Conservation (phyloP, 495 filamentous ascomycete genomes). For the Friedmanniomyces endolithicus region DNA sequence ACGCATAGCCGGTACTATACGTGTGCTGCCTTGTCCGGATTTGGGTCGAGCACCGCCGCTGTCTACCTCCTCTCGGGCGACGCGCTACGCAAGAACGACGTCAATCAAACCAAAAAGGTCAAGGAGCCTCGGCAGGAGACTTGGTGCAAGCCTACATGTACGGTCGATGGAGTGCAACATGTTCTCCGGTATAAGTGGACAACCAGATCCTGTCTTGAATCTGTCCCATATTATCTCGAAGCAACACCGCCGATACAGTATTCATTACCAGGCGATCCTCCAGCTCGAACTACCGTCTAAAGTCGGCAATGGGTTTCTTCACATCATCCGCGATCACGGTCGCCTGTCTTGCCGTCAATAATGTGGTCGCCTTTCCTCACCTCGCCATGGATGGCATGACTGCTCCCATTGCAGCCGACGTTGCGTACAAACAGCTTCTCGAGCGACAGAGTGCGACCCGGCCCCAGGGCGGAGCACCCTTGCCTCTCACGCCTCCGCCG, state of each 20-base stretch:
- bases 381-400: constrained; percentile 7
- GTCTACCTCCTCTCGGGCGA: too few relatives aligned
- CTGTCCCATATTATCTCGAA: background rate
- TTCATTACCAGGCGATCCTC: background rate
- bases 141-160: background rate
- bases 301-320: constrained; percentile 2
- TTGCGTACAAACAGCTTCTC: constrained; percentile 7
- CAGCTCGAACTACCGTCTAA: background rate
- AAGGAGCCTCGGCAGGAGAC: background rate
- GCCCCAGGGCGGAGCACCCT: constrained; percentile 15
- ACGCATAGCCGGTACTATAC: too few relatives aligned
- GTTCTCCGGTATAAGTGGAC: background rate
- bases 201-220: background rate
- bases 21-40: too few relatives aligned
- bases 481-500: constrained; percentile 23
- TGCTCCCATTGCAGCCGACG: constrained; percentile 5
- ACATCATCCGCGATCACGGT: background rate
- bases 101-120: background rate
- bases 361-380: constrained; percentile 19
- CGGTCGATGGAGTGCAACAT: background rate
- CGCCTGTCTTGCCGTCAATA: constrained; percentile 6
- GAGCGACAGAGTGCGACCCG: background rate
- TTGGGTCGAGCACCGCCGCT: too few relatives aligned
- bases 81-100: too few relatives aligned
- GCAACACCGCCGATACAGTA: background rate